These are phyloP conservation scores for Begonia loranthoides DNA, from an alignment of 306 rosid species.

Conservation along the genomic window DNA sequence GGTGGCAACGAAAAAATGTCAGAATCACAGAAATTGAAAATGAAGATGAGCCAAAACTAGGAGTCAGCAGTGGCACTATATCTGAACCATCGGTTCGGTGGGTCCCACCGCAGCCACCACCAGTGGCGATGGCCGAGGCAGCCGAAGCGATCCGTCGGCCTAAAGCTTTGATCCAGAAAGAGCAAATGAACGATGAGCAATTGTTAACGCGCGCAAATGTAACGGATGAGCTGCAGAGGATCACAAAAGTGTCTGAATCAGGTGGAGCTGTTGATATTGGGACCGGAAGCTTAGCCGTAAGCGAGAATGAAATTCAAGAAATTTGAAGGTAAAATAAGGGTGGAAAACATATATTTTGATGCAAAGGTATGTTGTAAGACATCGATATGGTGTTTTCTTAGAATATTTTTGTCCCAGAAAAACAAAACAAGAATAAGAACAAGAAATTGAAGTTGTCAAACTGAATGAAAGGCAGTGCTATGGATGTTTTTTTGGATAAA, in stretches of 20 bases:
- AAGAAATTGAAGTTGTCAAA: no score
- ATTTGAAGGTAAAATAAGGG: slow-evolving; percentile 1
- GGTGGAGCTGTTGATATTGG: slow-evolving; percentile 32
- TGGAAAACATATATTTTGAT: no score
- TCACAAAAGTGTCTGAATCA: slow-evolving; percentile 28
- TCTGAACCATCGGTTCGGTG: slow-evolving; percentile 46
- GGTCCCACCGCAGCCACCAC: slow-evolving; percentile 94
- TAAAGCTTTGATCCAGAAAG: slow-evolving; percentile 38
- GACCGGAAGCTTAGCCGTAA: slow-evolving; percentile 12
- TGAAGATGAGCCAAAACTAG: slow-evolving; percentile 31
- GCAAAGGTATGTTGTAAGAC: no score
- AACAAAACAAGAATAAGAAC: no score
- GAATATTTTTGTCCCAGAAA: no score
- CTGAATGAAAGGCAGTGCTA: no score
- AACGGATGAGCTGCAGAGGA: slow-evolving; percentile 27
- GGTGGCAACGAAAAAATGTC: slow-evolving; percentile 59
- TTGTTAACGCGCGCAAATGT: slow-evolving; percentile 19
- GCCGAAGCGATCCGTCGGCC: slow-evolving; percentile 90
- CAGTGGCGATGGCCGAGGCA: slow-evolving; percentile 63
- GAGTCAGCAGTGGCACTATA: slow-evolving; percentile 17
- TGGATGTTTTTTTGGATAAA: no score
- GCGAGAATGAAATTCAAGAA: slow-evolving; percentile 49
- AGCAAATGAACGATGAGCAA: slow-evolving; percentile 34
- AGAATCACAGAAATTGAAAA: slow-evolving; percentile 51
- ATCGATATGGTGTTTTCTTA: no score